Conservation (phyloP, 192 early-diverging fungal genomes). For the Coemansia javaensis region DNA sequence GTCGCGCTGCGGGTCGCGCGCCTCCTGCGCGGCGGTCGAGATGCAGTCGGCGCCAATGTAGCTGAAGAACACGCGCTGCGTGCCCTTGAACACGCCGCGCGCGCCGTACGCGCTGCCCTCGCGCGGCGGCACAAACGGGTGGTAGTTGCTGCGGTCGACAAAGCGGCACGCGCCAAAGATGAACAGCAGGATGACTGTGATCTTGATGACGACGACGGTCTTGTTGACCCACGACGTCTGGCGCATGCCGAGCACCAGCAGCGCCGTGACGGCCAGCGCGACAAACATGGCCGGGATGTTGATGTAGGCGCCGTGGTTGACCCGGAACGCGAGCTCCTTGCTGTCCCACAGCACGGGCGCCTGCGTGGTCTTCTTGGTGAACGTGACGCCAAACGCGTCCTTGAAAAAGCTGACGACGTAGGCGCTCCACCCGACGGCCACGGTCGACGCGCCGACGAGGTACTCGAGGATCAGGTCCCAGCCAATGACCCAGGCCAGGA, state of each 20-base stretch:
- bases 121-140: conserved; percentile 71
- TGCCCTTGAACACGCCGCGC: conserved; percentile 64
- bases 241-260: conserved; percentile 69
- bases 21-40: conserved; percentile 80
- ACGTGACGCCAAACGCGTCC: conserved; percentile 55
- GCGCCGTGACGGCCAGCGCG: conserved; percentile 55
- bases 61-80: conserved; percentile 70
- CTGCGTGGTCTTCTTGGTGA: conserved; percentile 57
- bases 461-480: conserved; percentile 91
- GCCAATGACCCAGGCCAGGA: conserved; percentile 85
- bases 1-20: conserved; percentile 70
- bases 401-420: conserved; percentile 70
- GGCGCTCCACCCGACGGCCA: conserved; percentile 76
- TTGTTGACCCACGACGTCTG: conserved; percentile 72
- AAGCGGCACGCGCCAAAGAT: conserved; percentile 70
- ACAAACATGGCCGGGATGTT: conserved; percentile 75
- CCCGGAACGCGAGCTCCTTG: conserved; percentile 20
- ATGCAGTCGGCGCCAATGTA: conserved; percentile 90
- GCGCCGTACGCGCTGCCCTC: conserved; percentile 59
- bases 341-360: conserved; percentile 70
- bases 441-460: conserved; percentile 76
- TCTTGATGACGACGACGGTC: conserved; percentile 66
- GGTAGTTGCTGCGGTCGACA: conserved; percentile 67
- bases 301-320: conserved; percentile 54
- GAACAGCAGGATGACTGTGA: conserved; percentile 69